These are phyloP conservation scores for Phallus indusiatus DNA, from an alignment of 768 basidiomycete species.

Conservation along the genomic window DNA sequence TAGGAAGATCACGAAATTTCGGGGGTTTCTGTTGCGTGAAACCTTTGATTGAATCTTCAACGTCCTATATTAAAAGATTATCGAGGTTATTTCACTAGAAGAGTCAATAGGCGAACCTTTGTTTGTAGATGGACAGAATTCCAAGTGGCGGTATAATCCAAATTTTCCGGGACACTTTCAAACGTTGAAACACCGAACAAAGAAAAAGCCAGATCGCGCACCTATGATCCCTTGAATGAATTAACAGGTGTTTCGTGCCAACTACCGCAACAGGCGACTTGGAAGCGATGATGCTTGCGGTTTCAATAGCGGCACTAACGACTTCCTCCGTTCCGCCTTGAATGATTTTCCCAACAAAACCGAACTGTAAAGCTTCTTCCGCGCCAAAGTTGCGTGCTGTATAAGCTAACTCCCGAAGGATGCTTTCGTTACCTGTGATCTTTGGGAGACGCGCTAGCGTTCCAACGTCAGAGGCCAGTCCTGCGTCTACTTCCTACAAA, in stretches of 20 bases:
- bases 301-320: slow-evolving; percentile 49
- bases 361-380: slow-evolving; percentile 55
- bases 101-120: slow-evolving; percentile 23
- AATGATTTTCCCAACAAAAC: slow-evolving; percentile 67
- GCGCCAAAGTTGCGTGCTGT: slow-evolving; percentile 66
- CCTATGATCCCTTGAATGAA: slow-evolving; percentile 75
- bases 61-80: slow-evolving; percentile 13
- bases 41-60: slow-evolving; percentile 15
- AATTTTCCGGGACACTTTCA: slow-evolving; percentile 36
- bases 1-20: slow-evolving; percentile 16
- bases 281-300: slow-evolving; percentile 54
- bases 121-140: slow-evolving; percentile 44
- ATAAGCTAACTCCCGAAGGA: slow-evolving; percentile 66
- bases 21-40: slow-evolving; percentile 14
- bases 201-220: slow-evolving; percentile 23
- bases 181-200: slow-evolving; percentile 11
- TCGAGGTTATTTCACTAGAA: background rate
- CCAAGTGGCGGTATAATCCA: slow-evolving; percentile 52
- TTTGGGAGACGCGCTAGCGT: slow-evolving; percentile 77
- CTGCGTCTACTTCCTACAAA: slow-evolving; percentile 73
- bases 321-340: slow-evolving; percentile 59
- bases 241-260: slow-evolving; percentile 68
- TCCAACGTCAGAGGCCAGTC: slow-evolving; percentile 82
- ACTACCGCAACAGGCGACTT: slow-evolving; percentile 77
- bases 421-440: slow-evolving; percentile 62